Base-by-base conservation (phyloP, 441 rosid genomes). In the Monsonia emarginata region DNA sequence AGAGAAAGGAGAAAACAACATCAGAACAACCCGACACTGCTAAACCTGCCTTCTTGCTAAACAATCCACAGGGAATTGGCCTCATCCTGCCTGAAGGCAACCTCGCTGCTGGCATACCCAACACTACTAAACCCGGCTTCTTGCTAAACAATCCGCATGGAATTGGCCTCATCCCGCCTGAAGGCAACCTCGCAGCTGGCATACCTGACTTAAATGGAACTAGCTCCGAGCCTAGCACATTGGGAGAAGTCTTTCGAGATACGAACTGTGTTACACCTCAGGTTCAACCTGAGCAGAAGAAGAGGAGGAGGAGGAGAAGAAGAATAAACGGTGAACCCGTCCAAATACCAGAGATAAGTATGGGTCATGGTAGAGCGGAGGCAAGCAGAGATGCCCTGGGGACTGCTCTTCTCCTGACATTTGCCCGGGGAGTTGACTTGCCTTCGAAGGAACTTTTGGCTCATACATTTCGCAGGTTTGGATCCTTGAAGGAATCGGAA, bases 171-270 rank as follows among this genome's bases (percentile, higher is more conserved):
- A n/a, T n/a, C n/a, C n/a, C n/a, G n/a, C n/a, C n/a, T n/a, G n/a
- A n/a, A n/a, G n/a, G n/a, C n/a, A 65, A 38, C 32, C 67, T 67
- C 42, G 67, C 67, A 40, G 71, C 79, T 48, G 72, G 73, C 21
- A 73, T 83, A 72, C 89, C 91, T 1, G 91, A 86, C 74, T 72
- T 88, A 72, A 86, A 83, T 54, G 85, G 94, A 61, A 81, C 73
- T 64, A 69, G 65, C 14, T 50, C 76, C 8, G 81, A 81, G 60
- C 61, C 73, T 13, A 61, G 65, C 65, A 22, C 69, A 2, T 65
- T 26, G 24, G 76, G 44, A 25, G 68, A 71, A 58, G 75, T 68
- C 21, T 8, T 50, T 65, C 66, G 61, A 63, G 82, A 74, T 64
- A 65, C 79, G 50, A 62, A 64, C 66, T 34, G 66, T 26, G 65